Percentiles rank a stretch among this genome's conserved stretches.
Conservation (phyloP, 768 basidiomycete genomes). For the Amanita pseudoporphyria region DNA sequence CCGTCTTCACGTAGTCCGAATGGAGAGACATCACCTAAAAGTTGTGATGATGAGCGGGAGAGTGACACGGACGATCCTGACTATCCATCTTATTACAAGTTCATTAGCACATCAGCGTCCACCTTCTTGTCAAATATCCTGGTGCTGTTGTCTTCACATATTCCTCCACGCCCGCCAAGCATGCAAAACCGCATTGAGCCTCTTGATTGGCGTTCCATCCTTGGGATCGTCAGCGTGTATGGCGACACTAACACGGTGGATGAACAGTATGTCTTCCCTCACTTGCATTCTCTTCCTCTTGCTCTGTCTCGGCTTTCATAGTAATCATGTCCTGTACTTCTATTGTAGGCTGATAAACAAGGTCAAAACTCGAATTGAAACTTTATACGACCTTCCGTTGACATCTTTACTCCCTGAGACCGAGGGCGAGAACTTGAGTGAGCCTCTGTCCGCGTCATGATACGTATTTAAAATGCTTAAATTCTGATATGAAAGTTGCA, state of each 20-base stretch:
- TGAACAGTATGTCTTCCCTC: conserved; percentile 24
- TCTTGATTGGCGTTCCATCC: conserved; percentile 54
- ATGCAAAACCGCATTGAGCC: conserved; percentile 58
- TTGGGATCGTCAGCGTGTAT: conserved; percentile 39
- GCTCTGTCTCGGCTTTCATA: conserved; percentile 2
- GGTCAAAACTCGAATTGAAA: conserved; percentile 20
- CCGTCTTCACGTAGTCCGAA: not conserved
- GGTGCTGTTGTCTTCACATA: conserved; percentile 43
- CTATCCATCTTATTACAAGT: conserved; percentile 20
- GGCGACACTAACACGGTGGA: conserved; percentile 26
- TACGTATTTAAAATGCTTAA: not conserved
- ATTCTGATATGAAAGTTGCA: not conserved
- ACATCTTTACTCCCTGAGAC: not conserved
- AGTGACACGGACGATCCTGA: conserved; percentile 22
- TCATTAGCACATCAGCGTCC: conserved; percentile 34
- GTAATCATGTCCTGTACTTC: conserved; percentile 4
- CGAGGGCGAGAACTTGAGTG: not conserved
- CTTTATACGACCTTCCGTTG: conserved; percentile 13
- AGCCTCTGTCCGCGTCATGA: not conserved
- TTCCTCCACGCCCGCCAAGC: conserved; percentile 44
- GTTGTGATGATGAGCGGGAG: conserved; percentile 15
- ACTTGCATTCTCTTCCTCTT: too few relatives aligned
- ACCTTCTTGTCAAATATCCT: conserved; percentile 42
- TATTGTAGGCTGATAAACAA: conserved; percentile 19
- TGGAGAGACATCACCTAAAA: conserved; percentile 3